These are phyloP conservation scores for Nemania diffusa DNA, from an alignment of 2,329 filamentous ascomycete genomes.

Conservation along the genomic window DNA sequence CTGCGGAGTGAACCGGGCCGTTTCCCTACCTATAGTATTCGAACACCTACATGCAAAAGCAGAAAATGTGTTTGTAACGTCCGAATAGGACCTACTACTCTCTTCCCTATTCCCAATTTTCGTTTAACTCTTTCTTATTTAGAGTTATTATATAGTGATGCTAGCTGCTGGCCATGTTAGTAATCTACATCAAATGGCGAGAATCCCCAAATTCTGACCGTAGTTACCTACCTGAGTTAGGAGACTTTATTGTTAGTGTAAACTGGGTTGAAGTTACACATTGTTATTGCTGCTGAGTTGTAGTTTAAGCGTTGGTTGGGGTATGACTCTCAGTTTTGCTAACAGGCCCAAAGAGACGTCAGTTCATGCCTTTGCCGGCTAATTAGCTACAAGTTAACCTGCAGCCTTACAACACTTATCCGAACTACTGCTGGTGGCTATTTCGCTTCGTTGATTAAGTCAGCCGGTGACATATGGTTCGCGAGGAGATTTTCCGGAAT, in stretches of 20 bases:
- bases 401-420: constrained; percentile 25
- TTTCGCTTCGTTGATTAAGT: constrained; percentile 6
- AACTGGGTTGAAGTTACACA: background rate
- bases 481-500: constrained; percentile 20
- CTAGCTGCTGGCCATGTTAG: background rate
- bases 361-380: constrained; percentile 14
- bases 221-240: background rate
- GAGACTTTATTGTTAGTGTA: background rate
- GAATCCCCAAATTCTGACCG: background rate
- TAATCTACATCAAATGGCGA: background rate
- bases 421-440: constrained; percentile 10
- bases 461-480: constrained; percentile 6
- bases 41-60: background rate
- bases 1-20: constrained; percentile 8
- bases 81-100: background rate
- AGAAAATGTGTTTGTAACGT: constrained; percentile 10
- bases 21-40: constrained; percentile 23
- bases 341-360: background rate
- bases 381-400: background rate
- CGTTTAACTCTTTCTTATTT: background rate
- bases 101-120: background rate
- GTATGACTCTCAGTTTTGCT: background rate
- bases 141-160: background rate
- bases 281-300: background rate
- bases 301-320: background rate